A percentile compares a stretch with the other conserved stretches of the same genome.
Evolutionary conservation across 2,329 filamentous ascomycete genomes (phyloP).

Genomic region (Colletotrichum spinosum): DNA sequence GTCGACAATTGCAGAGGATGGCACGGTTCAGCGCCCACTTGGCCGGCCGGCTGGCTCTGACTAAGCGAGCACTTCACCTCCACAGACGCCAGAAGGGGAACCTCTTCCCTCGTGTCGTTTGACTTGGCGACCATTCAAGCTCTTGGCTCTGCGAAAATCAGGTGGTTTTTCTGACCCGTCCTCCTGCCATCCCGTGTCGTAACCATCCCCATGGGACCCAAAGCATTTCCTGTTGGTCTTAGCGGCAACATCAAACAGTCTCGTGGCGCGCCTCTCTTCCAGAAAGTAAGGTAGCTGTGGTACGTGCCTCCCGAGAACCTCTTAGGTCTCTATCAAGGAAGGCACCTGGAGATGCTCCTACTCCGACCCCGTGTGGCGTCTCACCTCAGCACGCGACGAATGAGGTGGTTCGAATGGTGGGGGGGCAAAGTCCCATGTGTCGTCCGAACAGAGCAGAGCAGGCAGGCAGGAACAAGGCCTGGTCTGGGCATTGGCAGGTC

Average conservation of each 20-base stretch:
- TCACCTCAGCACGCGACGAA: slow-evolving; percentile 12
- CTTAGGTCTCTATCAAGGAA: neutral
- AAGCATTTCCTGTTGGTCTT: neutral
- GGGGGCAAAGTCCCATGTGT: slow-evolving; percentile 3
- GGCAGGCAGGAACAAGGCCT: slow-evolving; percentile 2
- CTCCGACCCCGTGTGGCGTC: slow-evolving; percentile 23
- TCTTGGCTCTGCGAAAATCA: slow-evolving; percentile 38
- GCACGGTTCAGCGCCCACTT: no score
- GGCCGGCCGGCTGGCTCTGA: no score
- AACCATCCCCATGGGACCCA: slow-evolving; percentile 17
- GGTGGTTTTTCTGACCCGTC: slow-evolving; percentile 21
- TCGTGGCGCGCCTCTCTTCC: neutral
- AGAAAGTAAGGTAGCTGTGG: slow-evolving; percentile 4
- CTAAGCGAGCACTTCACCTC: no score
- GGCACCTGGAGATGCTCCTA: slow-evolving; percentile 13
- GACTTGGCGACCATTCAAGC: slow-evolving; percentile 33
- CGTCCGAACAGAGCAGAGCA: slow-evolving; percentile 24
- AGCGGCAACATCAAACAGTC: neutral
- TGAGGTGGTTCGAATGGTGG: slow-evolving; percentile 1
- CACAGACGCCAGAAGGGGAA: no score
- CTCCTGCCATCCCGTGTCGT: slow-evolving; percentile 22
- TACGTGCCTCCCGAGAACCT: neutral
- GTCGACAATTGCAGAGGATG: no score
- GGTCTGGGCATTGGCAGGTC: neutral
- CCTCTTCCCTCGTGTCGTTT: slow-evolving; percentile 14